phyloP scores from a whole-genome alignment of 441 rosid genomes.

The Arabidopsis hybrid region DNA sequence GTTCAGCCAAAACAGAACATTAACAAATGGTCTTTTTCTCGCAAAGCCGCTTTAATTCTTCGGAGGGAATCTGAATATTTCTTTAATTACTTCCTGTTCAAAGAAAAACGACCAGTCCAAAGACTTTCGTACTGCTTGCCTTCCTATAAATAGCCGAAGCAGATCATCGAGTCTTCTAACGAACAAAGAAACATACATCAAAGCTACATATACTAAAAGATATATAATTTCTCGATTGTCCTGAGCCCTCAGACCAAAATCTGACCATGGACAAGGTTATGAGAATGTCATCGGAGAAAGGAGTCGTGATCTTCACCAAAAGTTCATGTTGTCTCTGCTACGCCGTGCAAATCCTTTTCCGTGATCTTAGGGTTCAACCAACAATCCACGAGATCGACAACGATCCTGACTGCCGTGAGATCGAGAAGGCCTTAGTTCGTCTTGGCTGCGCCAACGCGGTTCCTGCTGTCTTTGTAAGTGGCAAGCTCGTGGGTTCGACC shows the following conservation, averaged over 20 bases:
- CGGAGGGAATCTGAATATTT: conserved; percentile 29
- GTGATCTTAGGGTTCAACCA: conserved; percentile 80
- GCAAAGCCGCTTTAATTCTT: conserved; percentile 50
- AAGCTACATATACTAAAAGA: neutral
- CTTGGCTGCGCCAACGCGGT: conserved; percentile 73
- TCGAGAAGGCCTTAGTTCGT: conserved; percentile 82
- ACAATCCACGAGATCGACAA: conserved; percentile 73
- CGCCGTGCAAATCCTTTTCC: conserved; percentile 81
- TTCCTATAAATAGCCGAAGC: conserved; percentile 37
- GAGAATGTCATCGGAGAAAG: conserved; percentile 75
- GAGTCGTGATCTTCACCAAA: conserved; percentile 88
- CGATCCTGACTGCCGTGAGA: conserved; percentile 84
- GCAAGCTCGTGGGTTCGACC: conserved; percentile 83
- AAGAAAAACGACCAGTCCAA: neutral
- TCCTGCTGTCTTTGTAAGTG: conserved; percentile 87
- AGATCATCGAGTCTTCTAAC: conserved; percentile 17
- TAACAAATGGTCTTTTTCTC: conserved; percentile 35
- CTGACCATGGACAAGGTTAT: conserved; percentile 73
- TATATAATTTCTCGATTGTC: neutral
- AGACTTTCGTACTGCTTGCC: neutral
- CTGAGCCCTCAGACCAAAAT: neutral
- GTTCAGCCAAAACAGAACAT: conserved; percentile 32
- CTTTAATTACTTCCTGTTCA: neutral
- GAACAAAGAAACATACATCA: conserved; percentile 8
- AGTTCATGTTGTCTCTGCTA: conserved; percentile 88